phyloP scores from a whole-genome alignment of 2,329 filamentous ascomycete genomes.

The Xylariaceae sp. region DNA sequence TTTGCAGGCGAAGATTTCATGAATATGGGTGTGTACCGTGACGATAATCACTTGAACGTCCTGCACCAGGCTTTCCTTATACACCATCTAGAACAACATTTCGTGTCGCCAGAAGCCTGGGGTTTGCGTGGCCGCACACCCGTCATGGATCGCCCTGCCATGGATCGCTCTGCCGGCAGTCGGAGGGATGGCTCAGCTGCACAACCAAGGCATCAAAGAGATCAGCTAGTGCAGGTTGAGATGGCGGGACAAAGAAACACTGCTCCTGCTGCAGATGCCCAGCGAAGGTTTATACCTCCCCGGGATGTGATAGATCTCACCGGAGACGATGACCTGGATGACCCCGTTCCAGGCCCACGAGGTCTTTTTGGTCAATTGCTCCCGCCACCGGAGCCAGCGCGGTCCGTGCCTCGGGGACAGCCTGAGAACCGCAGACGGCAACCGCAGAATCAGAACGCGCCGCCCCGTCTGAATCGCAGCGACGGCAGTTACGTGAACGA shows the following conservation, averaged over 20 bases:
- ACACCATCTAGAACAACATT: slow-evolving; percentile 10
- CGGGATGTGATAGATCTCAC: slow-evolving; percentile 28
- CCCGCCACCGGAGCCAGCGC: slow-evolving; percentile 9
- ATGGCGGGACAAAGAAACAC: slow-evolving; percentile 11
- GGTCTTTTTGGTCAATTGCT: not conserved
- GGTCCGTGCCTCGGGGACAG: slow-evolving; percentile 3
- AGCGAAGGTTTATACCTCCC: slow-evolving; percentile 9
- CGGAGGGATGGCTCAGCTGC: not conserved
- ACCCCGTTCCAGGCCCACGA: not conserved
- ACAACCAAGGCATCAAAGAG: slow-evolving; percentile 10
- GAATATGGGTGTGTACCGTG: slow-evolving; percentile 9
- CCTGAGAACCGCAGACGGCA: slow-evolving; percentile 24
- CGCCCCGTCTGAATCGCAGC: slow-evolving; percentile 28
- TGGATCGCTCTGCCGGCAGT: not conserved
- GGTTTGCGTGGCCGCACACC: slow-evolving; percentile 3
- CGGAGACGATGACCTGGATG: slow-evolving; percentile 21
- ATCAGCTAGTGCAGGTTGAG: slow-evolving; percentile 26
- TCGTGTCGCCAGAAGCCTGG: slow-evolving; percentile 8
- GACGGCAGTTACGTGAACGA: slow-evolving; percentile 27
- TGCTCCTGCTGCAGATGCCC: not conserved
- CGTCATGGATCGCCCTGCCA: slow-evolving; percentile 4
- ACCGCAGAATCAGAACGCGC: slow-evolving; percentile 21
- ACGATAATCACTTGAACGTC: slow-evolving; percentile 2
- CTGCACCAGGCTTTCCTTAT: slow-evolving; percentile 6
- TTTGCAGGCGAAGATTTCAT: slow-evolving; percentile 13